Evolutionary conservation across 495 filamentous ascomycete genomes (phyloP).

Genomic region (Massariosphaeria phaeospora): DNA sequence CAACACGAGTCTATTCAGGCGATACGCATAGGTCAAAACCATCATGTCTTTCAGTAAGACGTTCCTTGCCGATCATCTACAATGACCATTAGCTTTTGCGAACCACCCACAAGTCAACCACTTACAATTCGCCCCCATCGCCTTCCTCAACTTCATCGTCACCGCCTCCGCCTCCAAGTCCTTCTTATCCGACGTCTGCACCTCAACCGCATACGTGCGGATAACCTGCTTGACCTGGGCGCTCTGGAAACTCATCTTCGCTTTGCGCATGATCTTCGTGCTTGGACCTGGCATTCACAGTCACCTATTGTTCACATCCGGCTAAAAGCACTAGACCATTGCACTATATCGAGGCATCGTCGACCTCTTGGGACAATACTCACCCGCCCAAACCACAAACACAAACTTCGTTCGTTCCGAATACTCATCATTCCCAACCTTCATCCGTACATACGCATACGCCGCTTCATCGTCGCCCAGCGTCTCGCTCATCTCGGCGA

Average conservation of each 20-base stretch:
- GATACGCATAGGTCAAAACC: too few species aligned
- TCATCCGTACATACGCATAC: conserved; percentile 53
- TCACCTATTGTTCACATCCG: too few species aligned
- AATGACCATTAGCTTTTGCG: too few species aligned
- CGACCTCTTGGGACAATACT: conserved; percentile 15
- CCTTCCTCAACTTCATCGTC: conserved; percentile 48
- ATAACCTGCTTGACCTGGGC: conserved; percentile 53
- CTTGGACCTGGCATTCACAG: conserved; percentile 12
- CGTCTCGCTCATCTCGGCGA: conserved; percentile 45
- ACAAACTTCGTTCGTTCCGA: conserved; percentile 55
- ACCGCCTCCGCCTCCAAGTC: conserved; percentile 54
- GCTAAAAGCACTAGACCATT: too few species aligned
- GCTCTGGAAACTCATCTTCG: conserved; percentile 53
- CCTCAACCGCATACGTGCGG: conserved; percentile 50
- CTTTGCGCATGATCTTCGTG: conserved; percentile 57
- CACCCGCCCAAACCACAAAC: conserved; percentile 54
- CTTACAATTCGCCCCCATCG: conserved; percentile 58
- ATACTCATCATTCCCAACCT: conserved; percentile 58
- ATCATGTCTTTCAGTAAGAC: too few species aligned
- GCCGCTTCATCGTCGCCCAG: conserved; percentile 50
- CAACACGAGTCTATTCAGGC: too few species aligned
- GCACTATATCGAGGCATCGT: too few species aligned
- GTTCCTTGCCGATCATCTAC: too few species aligned
- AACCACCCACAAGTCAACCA: too few species aligned
- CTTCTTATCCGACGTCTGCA: conserved; percentile 48